Conservation (phyloP, 2,329 filamentous ascomycete species). For the Colletotrichum graminicola region DNA sequence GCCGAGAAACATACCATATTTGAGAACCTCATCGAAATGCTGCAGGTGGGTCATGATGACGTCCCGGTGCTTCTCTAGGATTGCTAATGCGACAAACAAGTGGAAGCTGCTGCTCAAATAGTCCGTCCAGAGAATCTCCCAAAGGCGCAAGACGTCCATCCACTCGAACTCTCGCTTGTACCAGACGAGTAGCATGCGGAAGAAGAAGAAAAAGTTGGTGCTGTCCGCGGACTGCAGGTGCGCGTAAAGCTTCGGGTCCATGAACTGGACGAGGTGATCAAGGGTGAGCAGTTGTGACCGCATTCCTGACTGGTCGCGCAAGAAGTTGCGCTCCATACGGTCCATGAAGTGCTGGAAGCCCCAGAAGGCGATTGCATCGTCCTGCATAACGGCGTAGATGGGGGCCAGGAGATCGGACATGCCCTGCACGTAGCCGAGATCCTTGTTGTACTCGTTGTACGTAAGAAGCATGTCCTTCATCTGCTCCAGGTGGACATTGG, state of each 20-base stretch:
- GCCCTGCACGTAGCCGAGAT: constrained; percentile 96
- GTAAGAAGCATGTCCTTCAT: constrained; percentile 99
- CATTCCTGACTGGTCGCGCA: constrained; percentile 97
- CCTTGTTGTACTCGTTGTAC: constrained; percentile 97
- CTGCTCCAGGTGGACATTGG: constrained; percentile 97
- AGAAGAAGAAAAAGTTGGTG: constrained; percentile 99
- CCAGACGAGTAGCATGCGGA: constrained; percentile 98
- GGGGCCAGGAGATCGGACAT: constrained; percentile 98
- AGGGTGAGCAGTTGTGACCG: constrained; percentile 89
- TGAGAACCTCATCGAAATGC: constrained; percentile 96
- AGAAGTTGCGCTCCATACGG: constrained; percentile 96
- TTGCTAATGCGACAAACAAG: constrained; percentile 92
- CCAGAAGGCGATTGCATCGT: constrained; percentile 98
- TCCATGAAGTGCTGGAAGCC: constrained; percentile 97
- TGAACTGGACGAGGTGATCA: constrained; percentile 94
- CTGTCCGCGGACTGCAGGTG: constrained; percentile 92
- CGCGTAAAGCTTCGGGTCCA: constrained; percentile 93
- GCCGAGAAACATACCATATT: constrained; percentile 78
- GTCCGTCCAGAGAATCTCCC: constrained; percentile 97
- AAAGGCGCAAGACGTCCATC: constrained; percentile 86
- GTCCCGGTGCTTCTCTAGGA: constrained; percentile 94
- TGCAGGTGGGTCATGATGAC: constrained; percentile 95
- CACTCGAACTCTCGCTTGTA: constrained; percentile 98
- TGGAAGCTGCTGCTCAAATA: constrained; percentile 91
- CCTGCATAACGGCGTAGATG: constrained; percentile 96